phyloP scores from a whole-genome alignment of 2,329 filamentous ascomycete species.

The Diaporthe citrichinensis region DNA sequence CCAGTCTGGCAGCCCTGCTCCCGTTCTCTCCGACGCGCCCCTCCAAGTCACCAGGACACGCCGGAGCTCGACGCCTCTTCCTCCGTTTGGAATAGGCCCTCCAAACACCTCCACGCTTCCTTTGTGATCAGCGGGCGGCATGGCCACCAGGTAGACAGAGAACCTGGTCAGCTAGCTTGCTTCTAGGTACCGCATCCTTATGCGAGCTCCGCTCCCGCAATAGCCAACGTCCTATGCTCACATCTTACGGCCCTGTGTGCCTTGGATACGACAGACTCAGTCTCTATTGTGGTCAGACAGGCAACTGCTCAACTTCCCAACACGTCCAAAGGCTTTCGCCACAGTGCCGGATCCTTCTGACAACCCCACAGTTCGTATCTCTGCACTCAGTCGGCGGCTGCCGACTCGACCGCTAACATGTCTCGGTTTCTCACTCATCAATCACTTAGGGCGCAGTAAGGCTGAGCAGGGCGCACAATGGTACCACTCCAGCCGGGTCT shows the following conservation, averaged over 20 bases:
- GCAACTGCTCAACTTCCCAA: neutral
- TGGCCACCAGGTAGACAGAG: neutral
- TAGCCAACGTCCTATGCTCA: neutral
- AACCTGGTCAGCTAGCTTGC: neutral
- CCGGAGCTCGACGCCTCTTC: slow-evolving; percentile 24
- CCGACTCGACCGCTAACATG: slow-evolving; percentile 26
- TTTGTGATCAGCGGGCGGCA: slow-evolving; percentile 11
- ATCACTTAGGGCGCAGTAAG: neutral
- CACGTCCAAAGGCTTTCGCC: neutral
- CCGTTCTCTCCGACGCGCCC: neutral
- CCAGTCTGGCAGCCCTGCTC: neutral
- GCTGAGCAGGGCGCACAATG: slow-evolving; percentile 21
- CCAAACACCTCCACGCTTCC: neutral
- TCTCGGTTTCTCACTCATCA: slow-evolving; percentile 11
- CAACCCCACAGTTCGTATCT: neutral
- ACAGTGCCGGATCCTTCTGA: neutral
- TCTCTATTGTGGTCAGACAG: neutral
- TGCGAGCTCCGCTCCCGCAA: neutral
- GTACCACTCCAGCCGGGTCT: neutral
- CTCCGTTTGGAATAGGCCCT: slow-evolving; percentile 25
- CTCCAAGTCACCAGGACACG: neutral
- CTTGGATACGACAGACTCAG: neutral
- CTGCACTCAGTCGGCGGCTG: neutral
- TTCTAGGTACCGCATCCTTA: neutral
- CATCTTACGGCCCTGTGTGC: neutral